Base-by-base conservation (phyloP, 2,329 filamentous ascomycete genomes). In the Cordyceps javanica region DNA sequence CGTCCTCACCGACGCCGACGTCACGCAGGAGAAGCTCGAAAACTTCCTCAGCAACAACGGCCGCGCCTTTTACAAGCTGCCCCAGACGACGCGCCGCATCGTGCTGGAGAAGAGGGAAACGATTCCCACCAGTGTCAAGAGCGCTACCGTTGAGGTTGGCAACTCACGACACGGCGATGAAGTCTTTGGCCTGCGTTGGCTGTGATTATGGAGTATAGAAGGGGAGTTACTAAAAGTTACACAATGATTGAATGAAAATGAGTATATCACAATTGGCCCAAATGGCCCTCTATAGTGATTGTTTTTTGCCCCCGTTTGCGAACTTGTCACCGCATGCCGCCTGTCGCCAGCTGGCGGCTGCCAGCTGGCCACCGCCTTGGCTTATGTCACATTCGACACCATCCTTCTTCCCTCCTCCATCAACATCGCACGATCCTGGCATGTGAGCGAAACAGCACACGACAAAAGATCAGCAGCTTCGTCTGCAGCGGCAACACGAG, bases 1-100 rank as follows among this genome's bases (percentile, higher is more conserved):
- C 2, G 75, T 80, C 36, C 75, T 86, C 45, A 66, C 67, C 7
- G 77, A 79, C 57, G 71, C 68, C 0, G 76, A 81, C n/a, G 72
- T 86, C 9, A 82, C 81, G 5, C 74, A 79, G 60, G 80, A 82
- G 61, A 73, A 73, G 54, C 71, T 86, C 1, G 76, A 76, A 58
- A 75, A 74, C 2, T 86, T 86, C 69, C 68, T 86, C 30, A 77
- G 80, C 65, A 65, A 67, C 2, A 77, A 74, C 57, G 82, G 81
- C 5, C 74, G 82, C 44, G 68, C 66, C 5, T 86, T 86, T 65
- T 87, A 86, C 66, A 69, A 71, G 61, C 61, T 72, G 16, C 69
- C 72, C 1, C 66, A 68, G 53, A 53, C 61, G 13, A 62, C 63
- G 32, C 61, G 57, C 7, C 62, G 63, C 60, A 71, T 75, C 36